Evolutionary conservation across 2,329 filamentous ascomycete species (phyloP).

Genomic region (Penicillium sp.): DNA sequence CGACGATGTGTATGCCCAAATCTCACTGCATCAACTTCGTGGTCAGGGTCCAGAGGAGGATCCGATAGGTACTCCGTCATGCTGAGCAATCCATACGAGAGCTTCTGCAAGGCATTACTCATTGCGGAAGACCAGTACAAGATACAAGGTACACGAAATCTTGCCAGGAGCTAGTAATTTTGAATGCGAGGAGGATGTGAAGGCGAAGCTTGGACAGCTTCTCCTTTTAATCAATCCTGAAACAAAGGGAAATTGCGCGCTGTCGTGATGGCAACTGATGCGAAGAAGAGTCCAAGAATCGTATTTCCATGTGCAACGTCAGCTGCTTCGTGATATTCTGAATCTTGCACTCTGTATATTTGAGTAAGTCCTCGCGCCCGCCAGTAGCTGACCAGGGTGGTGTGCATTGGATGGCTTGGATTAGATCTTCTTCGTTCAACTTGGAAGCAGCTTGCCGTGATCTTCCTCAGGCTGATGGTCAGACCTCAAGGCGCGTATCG

Average conservation of each 20-base stretch:
- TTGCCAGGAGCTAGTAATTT: not conserved
- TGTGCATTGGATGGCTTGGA: conserved; percentile 21
- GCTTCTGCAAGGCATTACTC: not conserved
- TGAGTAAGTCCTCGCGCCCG: not conserved
- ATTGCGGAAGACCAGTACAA: not conserved
- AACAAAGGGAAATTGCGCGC: conserved; percentile 5
- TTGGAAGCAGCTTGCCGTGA: conserved; percentile 25
- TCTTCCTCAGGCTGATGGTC: conserved; percentile 9
- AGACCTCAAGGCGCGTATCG: conserved; percentile 3
- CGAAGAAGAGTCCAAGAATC: not conserved
- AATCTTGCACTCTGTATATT: not conserved
- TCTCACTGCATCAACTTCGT: conserved; percentile 5
- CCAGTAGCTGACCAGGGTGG: not conserved
- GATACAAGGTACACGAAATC: not conserved
- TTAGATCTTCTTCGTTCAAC: conserved; percentile 19
- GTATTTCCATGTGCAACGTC: not conserved
- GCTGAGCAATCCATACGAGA: conserved; percentile 8
- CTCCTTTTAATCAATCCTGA: conserved; percentile 16
- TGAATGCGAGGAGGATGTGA: conserved; percentile 9
- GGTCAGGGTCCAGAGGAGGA: not conserved
- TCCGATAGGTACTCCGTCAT: not conserved
- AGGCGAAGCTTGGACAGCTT: not conserved
- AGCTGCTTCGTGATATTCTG: not conserved
- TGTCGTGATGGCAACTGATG: not conserved
- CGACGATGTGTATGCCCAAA: conserved; percentile 8